Base-by-base conservation (phyloP, 1,284 basidiomycete genomes). In the Cryptococcus maquisensis region DNA sequence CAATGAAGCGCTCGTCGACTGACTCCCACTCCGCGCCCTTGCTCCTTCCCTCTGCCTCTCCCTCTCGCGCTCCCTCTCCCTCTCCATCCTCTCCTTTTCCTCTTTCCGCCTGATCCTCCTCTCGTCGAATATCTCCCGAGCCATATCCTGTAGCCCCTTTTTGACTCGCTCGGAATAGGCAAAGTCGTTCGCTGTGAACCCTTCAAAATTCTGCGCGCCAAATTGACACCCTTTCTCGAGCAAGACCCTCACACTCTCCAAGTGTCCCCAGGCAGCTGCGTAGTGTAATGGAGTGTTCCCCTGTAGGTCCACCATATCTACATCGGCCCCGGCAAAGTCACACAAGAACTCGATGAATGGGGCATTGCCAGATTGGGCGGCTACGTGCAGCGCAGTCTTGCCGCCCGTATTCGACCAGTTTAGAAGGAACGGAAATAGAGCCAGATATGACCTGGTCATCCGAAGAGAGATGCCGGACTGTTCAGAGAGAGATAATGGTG, bases 231-330 rank as follows among this genome's bases (percentile, higher is more conserved):
- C 93, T 54, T 87, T 80, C 71, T 94, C 90, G 57, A 97, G 88
- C 40, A 98, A 80, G 16, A 92, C 77, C 73, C 90, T 88, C 4
- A 96, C 85, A 37, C 91, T 83, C 83, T 91, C 71, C 12, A 67
- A 44, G 54, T 77, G 53, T 42, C 72, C 66, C 66, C 68, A 74
- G 3, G 71, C 72, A 1, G 58, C 57, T 3, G 72, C 75, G 49
- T 92, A 93, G 72, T 98, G 94, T 50, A 97, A 77, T 15, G 94
- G 86, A 1, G 91, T 90, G 68, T 96, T 95, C 32, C 94, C 94
- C 72, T 88, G 84, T 54, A 90, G 83, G 77, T 97, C 93, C 9
- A 90, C 81, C 49, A 95, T 77, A 75, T 95, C 87, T 55, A 87
- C 80, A 73, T 96, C 91, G 15, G 92, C 91, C 3, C 86, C 90